Conservation (phyloP, 257 asterid genomes). For the Jacaranda copaia region DNA sequence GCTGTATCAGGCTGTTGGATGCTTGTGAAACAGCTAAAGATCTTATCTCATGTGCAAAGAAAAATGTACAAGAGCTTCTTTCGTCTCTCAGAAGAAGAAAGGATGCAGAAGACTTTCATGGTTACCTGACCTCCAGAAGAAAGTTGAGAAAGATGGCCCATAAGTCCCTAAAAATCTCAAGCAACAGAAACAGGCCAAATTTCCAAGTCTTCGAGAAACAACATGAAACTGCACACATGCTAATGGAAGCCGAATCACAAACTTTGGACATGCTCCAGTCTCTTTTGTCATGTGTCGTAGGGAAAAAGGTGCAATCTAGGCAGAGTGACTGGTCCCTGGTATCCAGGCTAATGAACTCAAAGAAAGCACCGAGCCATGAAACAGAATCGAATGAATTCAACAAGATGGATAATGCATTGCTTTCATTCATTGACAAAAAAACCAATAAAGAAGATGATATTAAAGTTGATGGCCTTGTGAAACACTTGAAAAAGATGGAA, state of each 20-base stretch:
- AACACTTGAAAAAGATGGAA: slow-evolving; percentile 31
- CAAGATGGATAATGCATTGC: slow-evolving; percentile 24
- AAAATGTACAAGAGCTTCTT: slow-evolving; percentile 32
- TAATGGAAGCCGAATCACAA: slow-evolving; percentile 28
- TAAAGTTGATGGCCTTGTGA: slow-evolving; percentile 1
- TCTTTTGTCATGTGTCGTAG: slow-evolving; percentile 19
- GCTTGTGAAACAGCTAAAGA: slow-evolving; percentile 26
- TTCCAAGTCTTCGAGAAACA: background rate
- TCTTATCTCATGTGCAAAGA: slow-evolving; percentile 13
- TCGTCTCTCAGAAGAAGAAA: slow-evolving; percentile 26
- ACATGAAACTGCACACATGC: slow-evolving; percentile 17
- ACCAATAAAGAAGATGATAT: background rate
- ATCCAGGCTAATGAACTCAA: slow-evolving; percentile 28
- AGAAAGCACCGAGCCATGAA: background rate
- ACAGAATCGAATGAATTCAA: slow-evolving; percentile 32
- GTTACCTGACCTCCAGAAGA: slow-evolving; percentile 13
- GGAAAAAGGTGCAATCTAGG: slow-evolving; percentile 3
- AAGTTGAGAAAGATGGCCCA: slow-evolving; percentile 33
- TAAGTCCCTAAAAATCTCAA: slow-evolving; percentile 25
- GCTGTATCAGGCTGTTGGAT: slow-evolving; percentile 38
- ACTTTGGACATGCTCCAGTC: slow-evolving; percentile 27
- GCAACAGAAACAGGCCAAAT: background rate
- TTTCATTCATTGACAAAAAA: no score
- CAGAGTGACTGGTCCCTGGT: slow-evolving; percentile 26
- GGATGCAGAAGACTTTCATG: slow-evolving; percentile 10